Evolutionary conservation across 352 stramenopile genomes (phyloP).

Genomic region (Globisporangium parvum): DNA sequence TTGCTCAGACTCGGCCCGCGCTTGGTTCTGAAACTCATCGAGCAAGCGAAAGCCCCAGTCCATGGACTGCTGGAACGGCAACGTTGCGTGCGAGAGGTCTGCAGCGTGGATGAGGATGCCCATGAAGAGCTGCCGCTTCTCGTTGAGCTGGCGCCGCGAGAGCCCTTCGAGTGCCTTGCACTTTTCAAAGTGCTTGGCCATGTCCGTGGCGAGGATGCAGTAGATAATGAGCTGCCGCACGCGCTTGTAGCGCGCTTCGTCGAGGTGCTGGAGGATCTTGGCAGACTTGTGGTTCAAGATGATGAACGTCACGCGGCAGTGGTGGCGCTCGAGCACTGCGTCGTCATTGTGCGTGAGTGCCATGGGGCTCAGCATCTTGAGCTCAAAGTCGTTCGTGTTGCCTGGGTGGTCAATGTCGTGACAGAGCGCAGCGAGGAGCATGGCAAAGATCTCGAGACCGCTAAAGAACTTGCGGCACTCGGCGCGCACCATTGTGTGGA

Average conservation of each 20-base stretch:
- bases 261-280: constrained; percentile 65
- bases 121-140: constrained; percentile 57
- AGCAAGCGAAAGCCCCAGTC: constrained; percentile 59
- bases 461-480: constrained; percentile 61
- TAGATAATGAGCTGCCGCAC: constrained; percentile 58
- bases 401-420: constrained; percentile 84
- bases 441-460: constrained; percentile 61
- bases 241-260: constrained; percentile 40
- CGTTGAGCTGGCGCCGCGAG: constrained; percentile 43
- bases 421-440: constrained; percentile 63
- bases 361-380: constrained; percentile 66
- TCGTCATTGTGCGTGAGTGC: constrained; percentile 83
- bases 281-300: constrained; percentile 69
- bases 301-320: constrained; percentile 69
- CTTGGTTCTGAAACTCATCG: constrained; percentile 72
- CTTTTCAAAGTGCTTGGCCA: constrained; percentile 72
- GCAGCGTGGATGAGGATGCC: constrained; percentile 64
- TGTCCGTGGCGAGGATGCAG: constrained; percentile 76
- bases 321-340: constrained; percentile 78
- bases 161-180: constrained; percentile 59
- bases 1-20: constrained; percentile 48
- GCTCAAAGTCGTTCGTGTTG: constrained; percentile 82
- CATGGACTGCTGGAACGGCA: constrained; percentile 46
- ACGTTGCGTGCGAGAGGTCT: constrained; percentile 49
- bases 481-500: constrained; percentile 49